Evolutionary conservation across 139 green algal genomes (phyloP), one percentile per base, ranked within the genome.

Genomic region (Eudorina sp.): DNA sequence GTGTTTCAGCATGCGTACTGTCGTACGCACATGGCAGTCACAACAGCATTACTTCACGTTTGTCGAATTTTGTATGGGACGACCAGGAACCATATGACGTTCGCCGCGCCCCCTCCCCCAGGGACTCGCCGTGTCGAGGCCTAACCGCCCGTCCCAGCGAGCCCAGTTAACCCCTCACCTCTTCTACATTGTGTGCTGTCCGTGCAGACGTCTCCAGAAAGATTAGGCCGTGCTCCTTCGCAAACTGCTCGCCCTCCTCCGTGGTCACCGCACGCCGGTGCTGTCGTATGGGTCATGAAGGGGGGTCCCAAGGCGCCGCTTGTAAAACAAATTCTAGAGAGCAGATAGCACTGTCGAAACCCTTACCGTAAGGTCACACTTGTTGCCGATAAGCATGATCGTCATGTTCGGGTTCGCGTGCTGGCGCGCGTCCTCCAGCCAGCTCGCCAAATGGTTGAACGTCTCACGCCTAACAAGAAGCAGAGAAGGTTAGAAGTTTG

Each of bases 301-400:
- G 62, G 19, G n/a, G 2, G 38, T 31, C 38, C 62, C 62, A 66
- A n/a, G n/a, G n/a, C n/a, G n/a, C n/a, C n/a, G n/a, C n/a, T n/a
- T n/a, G n/a, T n/a, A n/a, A n/a, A n/a, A n/a, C n/a, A n/a, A 66
- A 25, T 72, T 72, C 11, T 72, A 40, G 11, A 38, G 31, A 38
- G 62, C 62, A 66, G 55, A 66, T 11, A 66, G 23, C 23, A 66
- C 23, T 34, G 55, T 34, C 69, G 27, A 31, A 1, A 19, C 60
- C 36, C 94, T 92, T 60, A 98, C 95, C 55, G 92, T 94, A 18
- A 99, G 92, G 93, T 99, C 98, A 23, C 92, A 94, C 94, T 99
- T 99, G 95, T 99, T 99, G 62, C 98, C 98, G 53, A 99, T 99
- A 34, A 99, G 94, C 98, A 99, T 99, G 91, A 99, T 99, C 66